These are phyloP conservation scores for Mentha longifolia DNA, from an alignment of 257 asterid species.

Conservation along the genomic window DNA sequence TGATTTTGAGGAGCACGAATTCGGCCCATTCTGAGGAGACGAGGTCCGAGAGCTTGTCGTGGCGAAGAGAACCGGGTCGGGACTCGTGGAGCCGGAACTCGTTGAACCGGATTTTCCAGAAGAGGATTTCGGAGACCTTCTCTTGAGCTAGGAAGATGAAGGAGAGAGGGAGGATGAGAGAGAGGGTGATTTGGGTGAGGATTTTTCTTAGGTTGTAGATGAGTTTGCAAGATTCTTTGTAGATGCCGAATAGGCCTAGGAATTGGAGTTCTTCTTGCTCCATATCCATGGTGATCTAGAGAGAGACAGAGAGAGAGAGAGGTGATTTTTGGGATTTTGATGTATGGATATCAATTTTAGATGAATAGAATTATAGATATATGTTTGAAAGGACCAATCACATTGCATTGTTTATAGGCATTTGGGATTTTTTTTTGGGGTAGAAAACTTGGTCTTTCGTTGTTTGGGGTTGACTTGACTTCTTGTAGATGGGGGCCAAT, in stretches of 20 bases:
- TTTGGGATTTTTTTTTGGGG: neutral
- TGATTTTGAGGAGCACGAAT: slow-evolving; percentile 38
- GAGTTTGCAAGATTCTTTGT: slow-evolving; percentile 55
- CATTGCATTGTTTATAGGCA: neutral
- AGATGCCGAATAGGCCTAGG: slow-evolving; percentile 58
- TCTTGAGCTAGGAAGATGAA: slow-evolving; percentile 59
- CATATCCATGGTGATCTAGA: slow-evolving; percentile 49
- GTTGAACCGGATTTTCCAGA: slow-evolving; percentile 37
- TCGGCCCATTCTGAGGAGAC: slow-evolving; percentile 38
- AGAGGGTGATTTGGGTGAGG: slow-evolving; percentile 57
- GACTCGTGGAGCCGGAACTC: slow-evolving; percentile 20
- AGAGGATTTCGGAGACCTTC: slow-evolving; percentile 41
- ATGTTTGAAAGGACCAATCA: neutral
- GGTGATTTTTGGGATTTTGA: neutral
- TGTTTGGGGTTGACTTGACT: neutral
- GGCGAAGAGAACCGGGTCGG: neutral
- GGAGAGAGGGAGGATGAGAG: slow-evolving; percentile 66
- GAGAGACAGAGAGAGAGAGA: neutral
- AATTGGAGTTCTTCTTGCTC: slow-evolving; percentile 73
- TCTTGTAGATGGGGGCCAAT: neutral
- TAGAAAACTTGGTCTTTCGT: no score
- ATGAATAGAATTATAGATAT: no score
- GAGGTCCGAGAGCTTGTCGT: slow-evolving; percentile 31
- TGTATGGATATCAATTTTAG: neutral
- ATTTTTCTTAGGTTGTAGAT: slow-evolving; percentile 49